Evolutionary conservation across 345 rosid species (phyloP).

Genomic region (Carallia pectinifolia): DNA sequence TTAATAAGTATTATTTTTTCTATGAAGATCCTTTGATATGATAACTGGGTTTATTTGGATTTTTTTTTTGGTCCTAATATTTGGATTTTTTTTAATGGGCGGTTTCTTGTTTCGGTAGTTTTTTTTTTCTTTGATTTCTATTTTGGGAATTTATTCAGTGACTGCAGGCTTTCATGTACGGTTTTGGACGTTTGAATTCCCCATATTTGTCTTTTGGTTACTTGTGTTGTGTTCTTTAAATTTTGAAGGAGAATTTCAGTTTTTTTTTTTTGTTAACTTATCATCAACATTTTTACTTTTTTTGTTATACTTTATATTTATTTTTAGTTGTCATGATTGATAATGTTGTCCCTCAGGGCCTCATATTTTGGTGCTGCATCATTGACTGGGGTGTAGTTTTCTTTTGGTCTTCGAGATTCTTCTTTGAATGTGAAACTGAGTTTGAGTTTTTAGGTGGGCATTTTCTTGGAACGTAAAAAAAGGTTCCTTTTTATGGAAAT

Average conservation of each 20-base stretch:
- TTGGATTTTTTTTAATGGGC: not conserved
- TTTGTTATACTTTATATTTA: not conserved
- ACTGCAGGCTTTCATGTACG: conserved; percentile 17
- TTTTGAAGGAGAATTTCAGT: conserved; percentile 7
- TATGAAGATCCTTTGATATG: not conserved
- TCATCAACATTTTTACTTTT: conserved; percentile 8
- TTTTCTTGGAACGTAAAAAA: conserved; percentile 46
- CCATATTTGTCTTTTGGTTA: conserved; percentile 16
- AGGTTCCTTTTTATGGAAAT: conserved; percentile 55
- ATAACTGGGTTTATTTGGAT: not conserved
- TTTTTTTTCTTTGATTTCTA: not conserved
- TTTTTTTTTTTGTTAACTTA: not conserved
- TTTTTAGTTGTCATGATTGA: conserved; percentile 5
- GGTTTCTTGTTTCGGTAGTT: not conserved
- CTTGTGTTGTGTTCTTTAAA: conserved; percentile 2
- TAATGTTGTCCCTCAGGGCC: conserved; percentile 28
- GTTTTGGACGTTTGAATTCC: conserved; percentile 22
- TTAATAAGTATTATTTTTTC: not conserved
- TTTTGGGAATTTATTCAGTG: conserved; percentile 19
- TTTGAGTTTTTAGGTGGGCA: conserved; percentile 51
- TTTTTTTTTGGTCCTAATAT: not conserved
- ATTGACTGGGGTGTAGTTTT: conserved; percentile 36
- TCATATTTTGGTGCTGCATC: conserved; percentile 36
- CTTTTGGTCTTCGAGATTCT: conserved; percentile 34
- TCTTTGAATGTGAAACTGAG: conserved; percentile 38